Evolutionary conservation across 768 basidiomycete genomes (phyloP).

Genomic region (Ramaria sp.): DNA sequence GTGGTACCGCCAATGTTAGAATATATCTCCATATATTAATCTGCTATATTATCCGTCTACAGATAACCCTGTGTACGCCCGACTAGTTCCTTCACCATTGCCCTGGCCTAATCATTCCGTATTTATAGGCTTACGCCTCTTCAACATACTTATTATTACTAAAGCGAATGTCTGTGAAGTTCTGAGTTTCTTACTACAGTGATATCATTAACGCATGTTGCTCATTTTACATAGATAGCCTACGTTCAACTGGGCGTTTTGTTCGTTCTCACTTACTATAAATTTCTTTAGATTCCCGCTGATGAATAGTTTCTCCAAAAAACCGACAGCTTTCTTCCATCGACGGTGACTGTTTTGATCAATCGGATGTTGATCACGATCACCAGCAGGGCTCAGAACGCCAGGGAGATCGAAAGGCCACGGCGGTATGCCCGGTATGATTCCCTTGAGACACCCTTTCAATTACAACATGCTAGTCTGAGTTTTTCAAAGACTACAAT

Average conservation of each 20-base stretch:
- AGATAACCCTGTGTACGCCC: background rate
- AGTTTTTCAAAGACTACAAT: too few relatives aligned
- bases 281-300: background rate
- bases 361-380: slow-evolving; percentile 17
- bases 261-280: background rate
- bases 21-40: background rate
- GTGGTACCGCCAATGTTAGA: background rate
- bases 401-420: background rate
- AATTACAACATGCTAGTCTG: too few relatives aligned
- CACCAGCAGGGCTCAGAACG: background rate
- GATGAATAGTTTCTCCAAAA: background rate
- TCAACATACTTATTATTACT: slow-evolving; percentile 12
- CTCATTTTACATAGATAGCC: background rate
- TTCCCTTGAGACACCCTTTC: too few relatives aligned
- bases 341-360: slow-evolving; percentile 23
- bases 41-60: background rate
- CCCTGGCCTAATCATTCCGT: background rate
- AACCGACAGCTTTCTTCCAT: slow-evolving; percentile 18
- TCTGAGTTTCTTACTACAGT: too few relatives aligned
- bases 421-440: too few relatives aligned
- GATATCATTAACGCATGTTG: background rate
- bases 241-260: background rate
- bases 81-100: background rate
- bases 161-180: background rate
- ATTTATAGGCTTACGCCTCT: slow-evolving; percentile 8